Conservation (phyloP, 1,284 basidiomycete species). For the Cryptococcus sp. region DNA sequence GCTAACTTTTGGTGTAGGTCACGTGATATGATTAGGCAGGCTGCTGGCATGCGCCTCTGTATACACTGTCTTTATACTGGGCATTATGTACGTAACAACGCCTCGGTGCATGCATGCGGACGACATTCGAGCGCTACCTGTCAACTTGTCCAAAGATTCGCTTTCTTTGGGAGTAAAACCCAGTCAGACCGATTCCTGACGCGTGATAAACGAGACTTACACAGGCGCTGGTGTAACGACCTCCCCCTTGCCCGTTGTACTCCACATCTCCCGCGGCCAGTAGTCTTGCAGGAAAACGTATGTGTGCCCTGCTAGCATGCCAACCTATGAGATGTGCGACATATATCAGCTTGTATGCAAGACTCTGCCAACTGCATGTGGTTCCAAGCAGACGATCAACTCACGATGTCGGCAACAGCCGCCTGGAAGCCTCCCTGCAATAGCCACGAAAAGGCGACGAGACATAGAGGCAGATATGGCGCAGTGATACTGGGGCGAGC, state of each 20-base stretch:
- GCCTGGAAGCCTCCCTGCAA: conserved; percentile 82
- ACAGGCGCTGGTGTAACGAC: conserved; percentile 72
- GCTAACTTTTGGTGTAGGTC: conserved; percentile 10
- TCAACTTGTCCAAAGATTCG: conserved; percentile 20
- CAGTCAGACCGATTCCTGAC: background rate
- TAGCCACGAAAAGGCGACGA: conserved; percentile 84
- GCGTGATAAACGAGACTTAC: conserved; percentile 57
- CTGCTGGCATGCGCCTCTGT: background rate
- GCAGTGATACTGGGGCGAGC: conserved; percentile 65
- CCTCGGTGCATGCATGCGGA: conserved; percentile 3
- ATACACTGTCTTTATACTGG: background rate
- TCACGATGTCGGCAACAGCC: conserved; percentile 73
- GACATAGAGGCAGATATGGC: conserved; percentile 87
- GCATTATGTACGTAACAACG: background rate
- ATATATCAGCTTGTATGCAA: conserved; percentile 24
- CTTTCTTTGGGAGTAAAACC: conserved; percentile 8
- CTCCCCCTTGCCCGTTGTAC: conserved; percentile 48
- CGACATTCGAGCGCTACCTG: background rate
- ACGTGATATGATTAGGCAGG: conserved; percentile 3
- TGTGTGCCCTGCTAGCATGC: conserved; percentile 84
- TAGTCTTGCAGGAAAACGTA: conserved; percentile 92
- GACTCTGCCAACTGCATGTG: background rate
- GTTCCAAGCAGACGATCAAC: conserved; percentile 11
- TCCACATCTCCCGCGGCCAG: conserved; percentile 84
- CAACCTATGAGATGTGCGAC: conserved; percentile 47